Percentiles rank a stretch among this genome's conserved stretches.
These are phyloP conservation scores for Candida taoyuanica DNA, from an alignment of 805 yeast species.

Conservation along the genomic window DNA sequence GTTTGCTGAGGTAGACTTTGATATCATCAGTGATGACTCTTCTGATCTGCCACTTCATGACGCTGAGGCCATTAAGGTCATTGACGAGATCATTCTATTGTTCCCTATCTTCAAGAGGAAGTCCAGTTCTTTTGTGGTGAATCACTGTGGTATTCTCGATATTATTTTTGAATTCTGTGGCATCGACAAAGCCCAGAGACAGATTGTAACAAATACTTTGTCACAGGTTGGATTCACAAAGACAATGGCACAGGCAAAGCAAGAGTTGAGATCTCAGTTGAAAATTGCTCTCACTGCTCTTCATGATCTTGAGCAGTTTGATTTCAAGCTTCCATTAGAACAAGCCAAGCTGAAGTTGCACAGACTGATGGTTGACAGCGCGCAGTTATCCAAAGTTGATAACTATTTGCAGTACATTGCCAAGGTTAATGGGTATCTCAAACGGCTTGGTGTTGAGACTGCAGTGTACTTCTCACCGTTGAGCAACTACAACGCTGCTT, in stretches of 20 bases:
- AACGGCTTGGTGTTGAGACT: conserved; percentile 54
- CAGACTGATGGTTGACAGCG: conserved; percentile 72
- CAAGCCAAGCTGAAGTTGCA: conserved; percentile 58
- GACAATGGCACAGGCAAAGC: conserved; percentile 53
- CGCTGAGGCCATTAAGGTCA: conserved; percentile 82
- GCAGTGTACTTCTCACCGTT: conserved; percentile 70
- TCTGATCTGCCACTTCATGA: conserved; percentile 56
- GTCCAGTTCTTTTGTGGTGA: conserved; percentile 57
- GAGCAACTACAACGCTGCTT: conserved; percentile 75
- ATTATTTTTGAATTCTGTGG: conserved; percentile 78
- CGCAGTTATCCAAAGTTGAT: conserved; percentile 55
- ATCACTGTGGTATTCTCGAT: conserved; percentile 77
- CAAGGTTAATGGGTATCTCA: conserved; percentile 50
- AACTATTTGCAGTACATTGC: conserved; percentile 57
- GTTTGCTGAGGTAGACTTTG: conserved; percentile 83
- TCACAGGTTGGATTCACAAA: conserved; percentile 73
- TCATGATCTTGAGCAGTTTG: conserved; percentile 77
- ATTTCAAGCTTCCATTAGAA: conserved; percentile 67
- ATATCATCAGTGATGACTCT: conserved; percentile 50
- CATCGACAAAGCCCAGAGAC: conserved; percentile 66
- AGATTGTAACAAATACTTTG: conserved; percentile 63
- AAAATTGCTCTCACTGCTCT: conserved; percentile 77
- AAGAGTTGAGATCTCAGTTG: conserved; percentile 56
- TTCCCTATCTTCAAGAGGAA: conserved; percentile 64
- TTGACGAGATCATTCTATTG: conserved; percentile 63